A percentile compares a stretch with the other conserved stretches of the same genome.
phyloP scores from a whole-genome alignment of 768 basidiomycete genomes.

The Hypholoma fasciculare region DNA sequence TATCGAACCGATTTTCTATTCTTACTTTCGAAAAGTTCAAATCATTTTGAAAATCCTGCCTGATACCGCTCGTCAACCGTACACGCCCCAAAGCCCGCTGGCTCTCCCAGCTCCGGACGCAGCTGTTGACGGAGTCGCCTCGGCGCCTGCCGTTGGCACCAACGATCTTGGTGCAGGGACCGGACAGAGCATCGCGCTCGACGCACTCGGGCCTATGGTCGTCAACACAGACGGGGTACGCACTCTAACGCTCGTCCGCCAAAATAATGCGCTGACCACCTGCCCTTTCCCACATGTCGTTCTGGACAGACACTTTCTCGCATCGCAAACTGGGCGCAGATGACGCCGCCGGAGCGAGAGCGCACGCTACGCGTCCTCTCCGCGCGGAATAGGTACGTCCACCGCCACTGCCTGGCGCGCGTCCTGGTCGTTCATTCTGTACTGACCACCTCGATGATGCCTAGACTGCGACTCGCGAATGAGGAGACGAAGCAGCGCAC shows the following conservation, averaged over 20 bases:
- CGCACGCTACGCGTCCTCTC: conserved; percentile 55
- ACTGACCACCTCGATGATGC: not conserved
- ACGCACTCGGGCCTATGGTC: conserved; percentile 65
- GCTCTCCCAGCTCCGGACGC: conserved; percentile 4
- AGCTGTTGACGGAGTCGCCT: not conserved
- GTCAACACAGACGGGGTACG: conserved; percentile 65
- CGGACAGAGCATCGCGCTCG: conserved; percentile 42
- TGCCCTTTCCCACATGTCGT: too few species aligned
- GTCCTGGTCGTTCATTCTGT: not conserved
- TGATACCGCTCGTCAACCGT: too few species aligned
- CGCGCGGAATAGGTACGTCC: conserved; percentile 48
- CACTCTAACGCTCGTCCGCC: too few species aligned
- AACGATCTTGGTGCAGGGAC: not conserved
- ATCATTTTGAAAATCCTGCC: too few species aligned
- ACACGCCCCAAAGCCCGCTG: not conserved
- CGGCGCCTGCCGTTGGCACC: too few species aligned
- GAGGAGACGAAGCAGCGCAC: conserved; percentile 31
- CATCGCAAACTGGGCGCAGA: conserved; percentile 62
- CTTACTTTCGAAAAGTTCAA: too few species aligned
- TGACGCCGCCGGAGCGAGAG: conserved; percentile 58
- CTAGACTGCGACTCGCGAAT: conserved; percentile 29
- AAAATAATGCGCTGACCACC: too few species aligned
- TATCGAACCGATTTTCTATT: too few species aligned
- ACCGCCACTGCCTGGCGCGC: not conserved
- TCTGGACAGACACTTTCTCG: conserved; percentile 56